Percentiles rank a stretch among this genome's conserved stretches.
Conservation (phyloP, 371 early-diverging fungal species). For the Mucor indicus region DNA sequence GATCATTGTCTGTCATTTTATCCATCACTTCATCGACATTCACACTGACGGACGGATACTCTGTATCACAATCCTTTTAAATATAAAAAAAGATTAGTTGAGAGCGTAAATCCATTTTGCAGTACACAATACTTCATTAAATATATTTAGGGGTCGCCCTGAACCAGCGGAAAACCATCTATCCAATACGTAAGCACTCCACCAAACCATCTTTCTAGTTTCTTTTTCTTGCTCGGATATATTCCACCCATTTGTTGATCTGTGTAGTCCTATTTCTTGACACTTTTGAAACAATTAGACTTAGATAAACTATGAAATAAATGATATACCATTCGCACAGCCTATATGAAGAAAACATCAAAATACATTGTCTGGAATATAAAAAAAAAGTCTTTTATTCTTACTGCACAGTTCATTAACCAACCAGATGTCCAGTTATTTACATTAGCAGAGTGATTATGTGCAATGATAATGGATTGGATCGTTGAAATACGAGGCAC, state of each 20-base stretch:
- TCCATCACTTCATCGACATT: conserved; percentile 37
- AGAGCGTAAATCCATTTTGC: neutral
- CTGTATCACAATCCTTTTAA: conserved; percentile 40
- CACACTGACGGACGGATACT: conserved; percentile 23
- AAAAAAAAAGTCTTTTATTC: neutral
- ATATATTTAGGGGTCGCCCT: conserved; percentile 25
- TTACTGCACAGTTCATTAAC: conserved; percentile 30
- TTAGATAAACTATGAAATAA: too few species aligned
- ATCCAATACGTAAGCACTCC: conserved; percentile 49
- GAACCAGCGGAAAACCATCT: conserved; percentile 31
- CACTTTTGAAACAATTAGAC: conserved; percentile 15
- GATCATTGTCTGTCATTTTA: conserved; percentile 14
- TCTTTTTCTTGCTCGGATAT: conserved; percentile 42
- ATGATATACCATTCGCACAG: conserved; percentile 30
- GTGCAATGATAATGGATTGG: conserved; percentile 31
- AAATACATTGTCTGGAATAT: too few species aligned
- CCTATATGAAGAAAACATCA: too few species aligned
- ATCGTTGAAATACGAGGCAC: conserved; percentile 25
- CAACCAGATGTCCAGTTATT: conserved; percentile 21
- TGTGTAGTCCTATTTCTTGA: conserved; percentile 53
- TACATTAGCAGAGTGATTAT: conserved; percentile 29
- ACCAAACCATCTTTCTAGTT: conserved; percentile 52
- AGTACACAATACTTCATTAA: conserved; percentile 19
- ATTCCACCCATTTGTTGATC: conserved; percentile 34
- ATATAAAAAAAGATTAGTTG: neutral